Percentiles rank a stretch among this genome's conserved stretches.
These are phyloP conservation scores for Fusarium euwallaceae DNA, from an alignment of 2,329 filamentous ascomycete genomes.

Conservation along the genomic window DNA sequence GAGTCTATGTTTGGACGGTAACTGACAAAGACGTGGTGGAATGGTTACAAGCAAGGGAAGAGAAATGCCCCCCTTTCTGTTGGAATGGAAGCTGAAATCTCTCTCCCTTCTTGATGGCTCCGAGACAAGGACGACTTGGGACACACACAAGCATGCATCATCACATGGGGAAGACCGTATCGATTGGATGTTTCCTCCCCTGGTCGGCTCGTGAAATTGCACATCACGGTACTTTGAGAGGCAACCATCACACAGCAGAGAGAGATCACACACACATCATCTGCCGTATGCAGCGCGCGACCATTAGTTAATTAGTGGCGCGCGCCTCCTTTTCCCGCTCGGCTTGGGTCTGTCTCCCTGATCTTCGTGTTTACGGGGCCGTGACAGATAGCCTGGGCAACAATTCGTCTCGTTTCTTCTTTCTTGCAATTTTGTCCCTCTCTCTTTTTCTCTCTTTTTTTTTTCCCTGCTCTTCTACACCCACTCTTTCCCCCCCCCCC, in stretches of 20 bases:
- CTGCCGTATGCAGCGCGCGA: conserved; percentile 21
- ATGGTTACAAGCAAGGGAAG: background rate
- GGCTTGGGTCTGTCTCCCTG: conserved; percentile 12
- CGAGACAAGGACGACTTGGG: conserved; percentile 6
- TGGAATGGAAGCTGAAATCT: conserved; percentile 29
- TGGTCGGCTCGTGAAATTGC: conserved; percentile 18
- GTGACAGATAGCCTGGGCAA: conserved; percentile 1
- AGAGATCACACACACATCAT: conserved; percentile 17
- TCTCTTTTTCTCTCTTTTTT: background rate
- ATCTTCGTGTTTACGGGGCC: conserved; percentile 22
- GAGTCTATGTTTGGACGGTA: background rate
- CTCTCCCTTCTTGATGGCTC: conserved; percentile 12
- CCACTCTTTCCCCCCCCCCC: conserved; percentile 11
- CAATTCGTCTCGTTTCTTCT: conserved; percentile 1
- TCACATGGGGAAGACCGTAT: conserved; percentile 7
- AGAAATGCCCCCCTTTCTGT: conserved; percentile 11
- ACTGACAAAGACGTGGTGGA: background rate
- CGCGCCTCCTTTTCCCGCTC: conserved; percentile 42
- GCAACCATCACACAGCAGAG: background rate
- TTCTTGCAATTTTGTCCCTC: background rate
- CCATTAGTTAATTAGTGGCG: conserved; percentile 28
- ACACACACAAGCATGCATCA: conserved; percentile 5
- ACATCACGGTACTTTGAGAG: conserved; percentile 10
- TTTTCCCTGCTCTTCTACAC: conserved; percentile 1
- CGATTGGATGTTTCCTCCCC: conserved; percentile 8